Base-by-base conservation (phyloP, 2,329 filamentous ascomycete species). In the Dactylellina haptotyla region DNA sequence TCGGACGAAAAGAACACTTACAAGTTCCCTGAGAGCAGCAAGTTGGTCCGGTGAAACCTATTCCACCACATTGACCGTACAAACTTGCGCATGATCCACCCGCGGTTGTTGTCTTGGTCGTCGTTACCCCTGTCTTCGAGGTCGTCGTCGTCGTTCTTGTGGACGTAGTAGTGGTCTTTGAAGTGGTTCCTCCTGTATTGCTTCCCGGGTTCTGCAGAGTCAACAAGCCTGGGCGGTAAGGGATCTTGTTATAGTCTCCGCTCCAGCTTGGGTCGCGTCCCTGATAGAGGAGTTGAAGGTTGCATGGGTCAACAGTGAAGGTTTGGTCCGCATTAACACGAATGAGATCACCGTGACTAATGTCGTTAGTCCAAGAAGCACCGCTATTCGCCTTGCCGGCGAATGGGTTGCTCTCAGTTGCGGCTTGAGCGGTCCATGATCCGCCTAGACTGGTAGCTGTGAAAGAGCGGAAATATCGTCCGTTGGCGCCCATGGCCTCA, bases 401-500 rank as follows among this genome's bases (percentile, higher is more conserved):
- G 71, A 90, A 90, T 0, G 88, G 87, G n/a, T 79, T 81, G 76
- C 77, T 79, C 81, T 89, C 88, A 12, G 77, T 83, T 0, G 81
- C 81, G 1, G 87, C 86, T 77, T 89, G 84, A 8, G 83, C 75
- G 0, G 86, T 87, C 88, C 88, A 90, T 2, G 79, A 57, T 6
- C 88, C 88, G 37, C 79, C 78, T 6, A 90, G 82, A 76, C 82
- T 85, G 45, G 81, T 83, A 12, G 88, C 85, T 0, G 87, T 89
- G 82, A 87, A 90, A 0, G 87, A 89, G 66, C 88, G 87, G 84
- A 90, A 89, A 80, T 86, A 90, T 1, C 88, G 84, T 0, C 87
- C 87, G 30, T 83, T 80, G 0, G 79, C 37, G 0, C 88, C 87
- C 45, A 86, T 85, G 0, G 86, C 82, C 79, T 90, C 88, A 32